Conservation (phyloP, 495 filamentous ascomycete genomes). For the Glutinoglossum americanum region DNA sequence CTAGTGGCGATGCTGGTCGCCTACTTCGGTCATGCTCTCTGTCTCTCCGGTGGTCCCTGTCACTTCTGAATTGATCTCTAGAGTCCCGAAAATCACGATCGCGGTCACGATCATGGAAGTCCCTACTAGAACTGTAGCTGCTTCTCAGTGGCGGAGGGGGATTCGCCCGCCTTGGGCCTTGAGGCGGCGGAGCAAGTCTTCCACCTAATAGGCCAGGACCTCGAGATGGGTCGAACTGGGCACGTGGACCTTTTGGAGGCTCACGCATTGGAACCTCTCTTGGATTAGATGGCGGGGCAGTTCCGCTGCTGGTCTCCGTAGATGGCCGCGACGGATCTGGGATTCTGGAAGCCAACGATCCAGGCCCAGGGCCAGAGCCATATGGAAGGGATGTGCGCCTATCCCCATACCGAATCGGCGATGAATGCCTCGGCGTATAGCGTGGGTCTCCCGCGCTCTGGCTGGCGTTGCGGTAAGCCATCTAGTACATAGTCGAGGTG, state of each 20-base stretch:
- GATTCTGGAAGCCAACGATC: slow-evolving; percentile 23
- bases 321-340: slow-evolving; percentile 14
- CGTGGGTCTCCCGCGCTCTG: slow-evolving; percentile 16
- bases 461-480: not conserved
- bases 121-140: slow-evolving; percentile 17
- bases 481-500: not conserved
- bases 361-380: slow-evolving; percentile 12
- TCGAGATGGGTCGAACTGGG: slow-evolving; percentile 31
- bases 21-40: slow-evolving; percentile 11
- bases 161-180: slow-evolving; percentile 16
- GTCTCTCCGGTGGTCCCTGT: slow-evolving; percentile 7
- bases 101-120: slow-evolving; percentile 21
- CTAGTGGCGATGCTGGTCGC: slow-evolving; percentile 14
- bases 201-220: slow-evolving; percentile 13
- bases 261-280: slow-evolving; percentile 21
- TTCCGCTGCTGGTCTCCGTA: slow-evolving; percentile 21
- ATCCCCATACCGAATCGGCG: slow-evolving; percentile 31
- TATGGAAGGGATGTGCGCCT: slow-evolving; percentile 22
- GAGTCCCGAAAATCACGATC: slow-evolving; percentile 12
- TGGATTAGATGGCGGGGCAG: slow-evolving; percentile 23
- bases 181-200: not conserved
- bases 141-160: slow-evolving; percentile 19
- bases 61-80: not conserved
- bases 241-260: slow-evolving; percentile 52
- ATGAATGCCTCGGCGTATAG: slow-evolving; percentile 34